phyloP scores from a whole-genome alignment of 345 rosid genomes.

The Arabidopsis thaliana region TAIR10.1 NC_003074.8:4895001-4895500 shows the following conservation, averaged over 20 bases:
- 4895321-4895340: slow-evolving; percentile 41
- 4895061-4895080: slow-evolving; percentile 41
- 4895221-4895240: slow-evolving; percentile 30
- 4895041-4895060: slow-evolving; percentile 71
- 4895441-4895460: slow-evolving; percentile 5
- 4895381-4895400: slow-evolving; percentile 17
- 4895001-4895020: slow-evolving; percentile 88
- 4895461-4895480: slow-evolving; percentile 29
- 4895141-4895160: slow-evolving; percentile 68
- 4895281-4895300: slow-evolving; percentile 41
- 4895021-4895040: slow-evolving; percentile 91
- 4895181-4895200: slow-evolving; percentile 25
- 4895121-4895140: slow-evolving; percentile 48
- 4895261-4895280: slow-evolving; percentile 40
- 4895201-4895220: slow-evolving; percentile 39
- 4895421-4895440: slow-evolving; percentile 26
- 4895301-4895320: slow-evolving; percentile 47
- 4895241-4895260: slow-evolving; percentile 23
- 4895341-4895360: slow-evolving; percentile 43
- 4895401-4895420: background rate
- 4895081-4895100: slow-evolving; percentile 42
- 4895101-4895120: slow-evolving; percentile 28
- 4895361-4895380: slow-evolving; percentile 15
- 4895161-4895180: slow-evolving; percentile 54
- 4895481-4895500: slow-evolving; percentile 5